phyloP scores from a whole-genome alignment of 192 early-diverging fungal species.

The Gigaspora rosea region DNA sequence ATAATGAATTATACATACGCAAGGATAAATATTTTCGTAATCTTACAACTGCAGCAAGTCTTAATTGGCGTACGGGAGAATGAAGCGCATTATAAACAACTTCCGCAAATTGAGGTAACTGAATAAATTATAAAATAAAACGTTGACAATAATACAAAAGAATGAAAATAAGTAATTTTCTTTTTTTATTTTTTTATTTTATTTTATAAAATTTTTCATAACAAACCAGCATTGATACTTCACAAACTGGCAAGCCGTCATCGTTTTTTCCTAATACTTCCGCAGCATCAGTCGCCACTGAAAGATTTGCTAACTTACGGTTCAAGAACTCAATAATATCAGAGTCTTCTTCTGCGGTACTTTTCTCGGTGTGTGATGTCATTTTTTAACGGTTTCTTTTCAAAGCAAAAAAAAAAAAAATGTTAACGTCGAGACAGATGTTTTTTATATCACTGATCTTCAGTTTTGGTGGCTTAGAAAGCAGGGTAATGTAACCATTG shows the following conservation, averaged over 20 bases:
- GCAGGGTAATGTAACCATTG: too few relatives aligned
- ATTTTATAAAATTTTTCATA: background rate
- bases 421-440: too few relatives aligned
- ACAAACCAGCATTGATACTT: constrained; percentile 9
- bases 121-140: background rate
- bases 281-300: constrained; percentile 1
- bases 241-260: constrained; percentile 23
- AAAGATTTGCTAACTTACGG: constrained; percentile 20
- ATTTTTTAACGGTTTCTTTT: background rate
- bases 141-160: background rate
- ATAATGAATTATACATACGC: constrained; percentile 6
- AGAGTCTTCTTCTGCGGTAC: constrained; percentile 23
- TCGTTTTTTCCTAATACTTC: background rate
- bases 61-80: background rate
- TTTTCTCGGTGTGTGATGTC: constrained; percentile 15
- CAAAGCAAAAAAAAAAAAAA: too few relatives aligned
- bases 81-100: constrained; percentile 3
- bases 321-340: constrained; percentile 22
- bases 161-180: too few relatives aligned
- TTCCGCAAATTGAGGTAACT: constrained; percentile 15
- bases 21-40: constrained; percentile 22
- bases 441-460: too few relatives aligned
- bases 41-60: constrained; percentile 24
- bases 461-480: too few relatives aligned
- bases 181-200: background rate